Percentiles rank a stretch among this genome's conserved stretches.
Conservation (phyloP, 1,284 basidiomycete genomes). For the Cutaneotrichosporon curvatum region DNA sequence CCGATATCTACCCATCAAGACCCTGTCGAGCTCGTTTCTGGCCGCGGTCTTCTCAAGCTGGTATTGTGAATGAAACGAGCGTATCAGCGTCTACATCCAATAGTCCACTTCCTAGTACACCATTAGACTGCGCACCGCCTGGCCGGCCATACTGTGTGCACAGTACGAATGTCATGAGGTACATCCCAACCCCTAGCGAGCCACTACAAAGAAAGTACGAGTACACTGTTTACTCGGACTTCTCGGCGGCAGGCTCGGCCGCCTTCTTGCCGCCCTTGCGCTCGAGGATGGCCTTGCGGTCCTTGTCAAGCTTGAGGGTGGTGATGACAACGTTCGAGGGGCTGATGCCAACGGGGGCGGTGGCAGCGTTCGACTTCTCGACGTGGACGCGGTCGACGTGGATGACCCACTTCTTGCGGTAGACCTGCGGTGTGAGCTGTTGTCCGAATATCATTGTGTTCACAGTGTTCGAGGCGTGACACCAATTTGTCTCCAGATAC, state of each 20-base stretch:
- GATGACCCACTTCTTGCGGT: slow-evolving; percentile 98
- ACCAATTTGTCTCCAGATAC: no score
- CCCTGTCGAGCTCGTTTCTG: no score
- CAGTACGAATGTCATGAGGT: slow-evolving; percentile 14
- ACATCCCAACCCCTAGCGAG: slow-evolving; percentile 14
- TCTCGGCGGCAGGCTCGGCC: slow-evolving; percentile 38
- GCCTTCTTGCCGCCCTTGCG: slow-evolving; percentile 47
- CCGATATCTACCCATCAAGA: no score
- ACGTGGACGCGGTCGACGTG: slow-evolving; percentile 96
- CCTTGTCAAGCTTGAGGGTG: slow-evolving; percentile 62
- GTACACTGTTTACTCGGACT: slow-evolving; percentile 33
- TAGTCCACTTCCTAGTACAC: no score
- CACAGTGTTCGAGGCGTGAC: no score
- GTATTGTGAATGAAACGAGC: no score
- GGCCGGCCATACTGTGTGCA: no score
- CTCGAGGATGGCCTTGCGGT: slow-evolving; percentile 49
- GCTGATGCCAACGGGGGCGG: slow-evolving; percentile 88
- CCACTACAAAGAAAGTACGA: slow-evolving; percentile 6
- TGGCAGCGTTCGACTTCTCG: slow-evolving; percentile 96
- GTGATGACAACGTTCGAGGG: slow-evolving; percentile 96
- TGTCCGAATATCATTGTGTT: no score
- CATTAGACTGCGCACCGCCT: no score
- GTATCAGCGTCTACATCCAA: no score
- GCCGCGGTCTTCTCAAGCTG: no score
- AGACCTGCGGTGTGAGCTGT: slow-evolving; percentile 60